Evolutionary conservation across 2,329 filamentous ascomycete species (phyloP).

Genomic region (Fusarium irregulare): DNA sequence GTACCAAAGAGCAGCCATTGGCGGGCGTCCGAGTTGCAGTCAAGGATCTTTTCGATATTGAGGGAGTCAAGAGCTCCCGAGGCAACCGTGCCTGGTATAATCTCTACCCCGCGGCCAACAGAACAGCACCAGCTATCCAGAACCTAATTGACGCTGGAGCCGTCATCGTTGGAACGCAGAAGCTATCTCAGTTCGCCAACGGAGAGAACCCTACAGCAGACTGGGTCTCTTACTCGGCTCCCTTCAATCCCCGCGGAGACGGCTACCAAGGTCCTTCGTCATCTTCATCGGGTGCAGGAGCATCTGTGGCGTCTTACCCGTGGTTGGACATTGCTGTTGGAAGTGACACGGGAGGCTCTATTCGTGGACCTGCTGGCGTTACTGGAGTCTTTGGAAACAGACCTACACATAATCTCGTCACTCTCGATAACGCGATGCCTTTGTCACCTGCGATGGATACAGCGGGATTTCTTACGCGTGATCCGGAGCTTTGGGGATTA

Average conservation of each 20-base stretch:
- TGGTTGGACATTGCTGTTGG: conserved; percentile 54
- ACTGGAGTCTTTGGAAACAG: conserved; percentile 60
- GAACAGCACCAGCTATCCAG: conserved; percentile 8
- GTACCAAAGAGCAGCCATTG: not conserved
- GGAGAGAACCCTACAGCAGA: conserved; percentile 6
- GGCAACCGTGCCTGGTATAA: conserved; percentile 18
- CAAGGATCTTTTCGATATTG: conserved; percentile 26
- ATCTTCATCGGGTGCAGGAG: conserved; percentile 57
- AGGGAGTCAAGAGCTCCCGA: conserved; percentile 24
- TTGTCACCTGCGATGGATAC: conserved; percentile 57
- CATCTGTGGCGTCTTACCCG: conserved; percentile 54
- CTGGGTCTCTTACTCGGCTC: conserved; percentile 53
- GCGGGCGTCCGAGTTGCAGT: conserved; percentile 14
- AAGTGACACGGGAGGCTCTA: conserved; percentile 46
- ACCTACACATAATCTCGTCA: conserved; percentile 53
- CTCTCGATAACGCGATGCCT: conserved; percentile 56
- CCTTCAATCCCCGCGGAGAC: conserved; percentile 60
- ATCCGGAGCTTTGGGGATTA: not conserved
- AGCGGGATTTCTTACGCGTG: not conserved
- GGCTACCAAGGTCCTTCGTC: conserved; percentile 59
- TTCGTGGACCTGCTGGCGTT: conserved; percentile 57
- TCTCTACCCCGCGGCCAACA: not conserved
- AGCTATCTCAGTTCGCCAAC: conserved; percentile 29
- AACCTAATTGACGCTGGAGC: conserved; percentile 27
- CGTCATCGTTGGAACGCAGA: conserved; percentile 25